Conservation (phyloP, 1,284 basidiomycete genomes). For the Papiliotrema fonsecae region DNA sequence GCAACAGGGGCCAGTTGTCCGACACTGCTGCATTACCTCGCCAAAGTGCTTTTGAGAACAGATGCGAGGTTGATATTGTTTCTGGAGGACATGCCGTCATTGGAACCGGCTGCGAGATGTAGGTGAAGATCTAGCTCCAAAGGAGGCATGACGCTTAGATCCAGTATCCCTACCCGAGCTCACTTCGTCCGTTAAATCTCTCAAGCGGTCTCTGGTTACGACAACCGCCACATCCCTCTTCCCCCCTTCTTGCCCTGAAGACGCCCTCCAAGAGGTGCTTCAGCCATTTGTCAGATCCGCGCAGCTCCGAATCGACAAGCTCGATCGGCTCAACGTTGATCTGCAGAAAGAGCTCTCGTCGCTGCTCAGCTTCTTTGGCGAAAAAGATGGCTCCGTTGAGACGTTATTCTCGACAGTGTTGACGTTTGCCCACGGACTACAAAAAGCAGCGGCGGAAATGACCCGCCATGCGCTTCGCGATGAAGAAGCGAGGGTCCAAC, state of each 20-base stretch:
- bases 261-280: conserved; percentile 65
- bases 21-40: conserved; percentile 80
- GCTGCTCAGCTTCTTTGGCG: conserved; percentile 64
- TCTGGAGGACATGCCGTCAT: conserved; percentile 71
- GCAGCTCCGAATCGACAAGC: conserved; percentile 55
- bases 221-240: not conserved
- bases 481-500: conserved; percentile 12
- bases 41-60: conserved; percentile 63
- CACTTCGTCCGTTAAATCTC: not conserved
- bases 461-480: conserved; percentile 35
- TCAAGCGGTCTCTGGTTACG: not conserved
- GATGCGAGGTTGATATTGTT: conserved; percentile 67
- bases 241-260: conserved; percentile 40
- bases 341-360: conserved; percentile 60
- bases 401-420: conserved; percentile 70
- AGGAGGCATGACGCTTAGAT: not conserved
- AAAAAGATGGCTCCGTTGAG: conserved; percentile 62
- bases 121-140: conserved; percentile 19
- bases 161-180: conserved; percentile 7
- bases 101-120: conserved; percentile 79
- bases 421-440: conserved; percentile 67
- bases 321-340: conserved; percentile 59
- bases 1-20: conserved; percentile 68
- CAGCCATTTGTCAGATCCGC: conserved; percentile 60
- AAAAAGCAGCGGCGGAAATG: conserved; percentile 72